phyloP scores from a whole-genome alignment of 2,329 filamentous ascomycete genomes.

The Aureobasidium musti region DNA sequence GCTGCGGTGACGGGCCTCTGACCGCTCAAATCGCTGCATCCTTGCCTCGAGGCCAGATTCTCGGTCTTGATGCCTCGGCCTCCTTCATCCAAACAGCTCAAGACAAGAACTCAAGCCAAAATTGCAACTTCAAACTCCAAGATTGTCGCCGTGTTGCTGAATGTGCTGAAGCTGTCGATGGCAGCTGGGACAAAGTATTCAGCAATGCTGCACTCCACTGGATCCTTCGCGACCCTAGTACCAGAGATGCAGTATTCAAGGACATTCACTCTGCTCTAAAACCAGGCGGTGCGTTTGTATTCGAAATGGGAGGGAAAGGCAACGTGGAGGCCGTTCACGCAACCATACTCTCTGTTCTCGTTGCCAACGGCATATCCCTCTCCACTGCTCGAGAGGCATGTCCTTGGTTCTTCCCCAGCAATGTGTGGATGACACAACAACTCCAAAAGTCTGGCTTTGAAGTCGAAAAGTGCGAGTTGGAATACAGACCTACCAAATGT shows the following conservation, averaged over 20 bases:
- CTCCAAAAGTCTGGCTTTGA: conserved; percentile 48
- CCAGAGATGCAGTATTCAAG: conserved; percentile 56
- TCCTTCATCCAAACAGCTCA: conserved; percentile 46
- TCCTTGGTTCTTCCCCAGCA: conserved; percentile 74
- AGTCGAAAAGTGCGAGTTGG: conserved; percentile 56
- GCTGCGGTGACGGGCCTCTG: conserved; percentile 46
- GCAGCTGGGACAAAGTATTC: conserved; percentile 46
- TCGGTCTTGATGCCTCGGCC: conserved; percentile 46
- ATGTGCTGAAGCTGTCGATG: conserved; percentile 32
- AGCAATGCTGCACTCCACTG: conserved; percentile 50
- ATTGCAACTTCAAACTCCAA: conserved; percentile 39
- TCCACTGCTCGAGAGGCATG: conserved; percentile 53
- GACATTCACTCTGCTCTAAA: conserved; percentile 56
- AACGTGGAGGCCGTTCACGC: conserved; percentile 66
- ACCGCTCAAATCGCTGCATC: conserved; percentile 43
- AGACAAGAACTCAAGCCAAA: conserved; percentile 33
- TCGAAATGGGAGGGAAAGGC: conserved; percentile 72
- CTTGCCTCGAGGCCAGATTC: conserved; percentile 37
- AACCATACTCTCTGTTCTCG: conserved; percentile 58
- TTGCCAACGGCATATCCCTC: conserved; percentile 54
- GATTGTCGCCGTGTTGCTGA: conserved; percentile 39
- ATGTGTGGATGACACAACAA: conserved; percentile 55
- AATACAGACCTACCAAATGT: conserved; percentile 64
- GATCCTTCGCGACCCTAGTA: conserved; percentile 52
- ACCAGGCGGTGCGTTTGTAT: conserved; percentile 61